Evolutionary conservation across 345 rosid genomes (phyloP).

Genomic region (Adansonia digitata): DNA sequence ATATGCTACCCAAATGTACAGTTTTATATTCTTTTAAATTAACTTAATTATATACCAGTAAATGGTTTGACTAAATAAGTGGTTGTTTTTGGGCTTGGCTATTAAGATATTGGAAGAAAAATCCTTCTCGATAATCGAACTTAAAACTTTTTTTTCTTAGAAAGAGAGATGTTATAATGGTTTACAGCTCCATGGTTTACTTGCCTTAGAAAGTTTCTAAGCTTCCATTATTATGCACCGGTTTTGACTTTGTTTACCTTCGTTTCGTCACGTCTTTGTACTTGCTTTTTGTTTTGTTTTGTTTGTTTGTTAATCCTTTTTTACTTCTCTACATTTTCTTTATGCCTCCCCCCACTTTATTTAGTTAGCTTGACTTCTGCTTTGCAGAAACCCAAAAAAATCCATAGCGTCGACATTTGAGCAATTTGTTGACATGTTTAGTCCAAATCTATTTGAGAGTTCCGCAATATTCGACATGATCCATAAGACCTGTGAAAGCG

Average conservation of each 20-base stretch:
- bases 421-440: constrained; percentile 47
- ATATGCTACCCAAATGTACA: not conserved
- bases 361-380: not conserved
- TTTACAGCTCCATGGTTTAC: not conserved
- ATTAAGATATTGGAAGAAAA: not conserved
- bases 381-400: constrained; percentile 16
- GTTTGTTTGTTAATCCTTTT: not conserved
- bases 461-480: constrained; percentile 69
- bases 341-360: not conserved
- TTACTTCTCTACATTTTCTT: not conserved
- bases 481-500: constrained; percentile 51
- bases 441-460: constrained; percentile 65
- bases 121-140: not conserved
- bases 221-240: not conserved
- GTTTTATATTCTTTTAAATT: not conserved
- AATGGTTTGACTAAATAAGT: not conserved
- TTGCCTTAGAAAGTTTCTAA: not conserved
- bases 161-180: not conserved
- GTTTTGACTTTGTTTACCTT: not conserved
- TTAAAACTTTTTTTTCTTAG: not conserved
- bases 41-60: not conserved
- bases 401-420: not conserved
- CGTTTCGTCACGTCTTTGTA: not conserved
- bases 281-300: not conserved
- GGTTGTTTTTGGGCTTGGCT: not conserved